Conservation (phyloP, 176 grass and related monocot species). For the Aegilops bicornis region DNA sequence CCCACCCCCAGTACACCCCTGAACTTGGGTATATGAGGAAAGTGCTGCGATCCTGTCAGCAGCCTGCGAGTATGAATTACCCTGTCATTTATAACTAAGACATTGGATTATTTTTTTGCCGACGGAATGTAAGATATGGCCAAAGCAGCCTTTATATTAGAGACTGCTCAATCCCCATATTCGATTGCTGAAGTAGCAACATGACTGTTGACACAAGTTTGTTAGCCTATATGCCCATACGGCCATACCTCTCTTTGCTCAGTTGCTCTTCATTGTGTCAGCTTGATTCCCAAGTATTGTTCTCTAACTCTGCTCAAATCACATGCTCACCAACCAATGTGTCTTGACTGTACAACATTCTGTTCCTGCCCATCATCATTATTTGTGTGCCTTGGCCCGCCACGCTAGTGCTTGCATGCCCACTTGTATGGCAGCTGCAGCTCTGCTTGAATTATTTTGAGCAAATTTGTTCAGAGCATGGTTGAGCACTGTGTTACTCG, state of each 20-base stretch:
- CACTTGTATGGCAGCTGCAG: background rate
- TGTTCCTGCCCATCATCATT: background rate
- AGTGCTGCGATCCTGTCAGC: background rate
- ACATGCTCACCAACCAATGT: background rate
- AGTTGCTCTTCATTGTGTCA: background rate
- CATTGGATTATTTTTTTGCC: background rate
- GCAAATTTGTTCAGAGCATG: constrained; percentile 10
- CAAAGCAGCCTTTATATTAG: background rate
- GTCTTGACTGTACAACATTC: background rate
- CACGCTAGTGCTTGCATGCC: background rate
- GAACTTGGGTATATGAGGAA: too few relatives aligned
- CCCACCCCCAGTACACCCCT: background rate
- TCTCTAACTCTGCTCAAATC: background rate
- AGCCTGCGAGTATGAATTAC: background rate
- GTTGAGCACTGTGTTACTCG: background rate
- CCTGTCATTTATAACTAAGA: background rate
- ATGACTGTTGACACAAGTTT: background rate
- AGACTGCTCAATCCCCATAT: background rate
- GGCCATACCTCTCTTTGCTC: background rate
- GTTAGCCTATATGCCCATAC: background rate
- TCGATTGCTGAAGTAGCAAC: background rate
- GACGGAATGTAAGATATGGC: background rate
- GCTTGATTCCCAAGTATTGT: background rate
- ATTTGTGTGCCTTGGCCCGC: background rate
- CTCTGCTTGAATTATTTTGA: constrained; percentile 8